Evolutionary conservation across 2,329 filamentous ascomycete species (phyloP).

Genomic region (Exophiala calicioides): DNA sequence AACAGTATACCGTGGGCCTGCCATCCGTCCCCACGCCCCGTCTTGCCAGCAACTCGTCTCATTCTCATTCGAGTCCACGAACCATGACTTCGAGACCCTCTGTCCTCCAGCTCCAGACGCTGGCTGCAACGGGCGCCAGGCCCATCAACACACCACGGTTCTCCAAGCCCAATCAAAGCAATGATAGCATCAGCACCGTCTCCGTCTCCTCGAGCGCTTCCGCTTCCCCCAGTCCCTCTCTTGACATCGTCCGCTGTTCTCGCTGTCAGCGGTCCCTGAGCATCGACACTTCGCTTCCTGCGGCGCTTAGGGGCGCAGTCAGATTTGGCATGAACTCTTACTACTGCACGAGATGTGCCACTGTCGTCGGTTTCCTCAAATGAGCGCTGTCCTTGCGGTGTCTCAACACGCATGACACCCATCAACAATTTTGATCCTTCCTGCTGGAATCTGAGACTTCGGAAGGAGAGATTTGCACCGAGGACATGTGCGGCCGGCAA

Average conservation of each 20-base stretch:
- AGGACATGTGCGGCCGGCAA: constrained; percentile 4
- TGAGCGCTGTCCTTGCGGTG: constrained; percentile 9
- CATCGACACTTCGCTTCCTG: constrained; percentile 38
- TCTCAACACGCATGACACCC: background rate
- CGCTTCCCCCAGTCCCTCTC: constrained; percentile 26
- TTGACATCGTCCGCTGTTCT: constrained; percentile 51
- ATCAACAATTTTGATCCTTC: constrained; percentile 2
- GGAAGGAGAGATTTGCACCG: constrained; percentile 4
- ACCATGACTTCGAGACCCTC: constrained; percentile 27
- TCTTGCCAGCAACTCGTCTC: constrained; percentile 6
- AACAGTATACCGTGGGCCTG: background rate
- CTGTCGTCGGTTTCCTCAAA: constrained; percentile 31
- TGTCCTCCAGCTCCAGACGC: constrained; percentile 27
- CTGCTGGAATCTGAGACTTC: constrained; percentile 2
- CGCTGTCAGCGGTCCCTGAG: constrained; percentile 50
- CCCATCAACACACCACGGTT: constrained; percentile 6
- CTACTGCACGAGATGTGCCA: constrained; percentile 42
- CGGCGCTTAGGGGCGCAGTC: constrained; percentile 38
- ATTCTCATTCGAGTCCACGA: background rate
- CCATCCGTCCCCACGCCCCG: background rate
- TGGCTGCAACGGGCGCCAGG: constrained; percentile 21
- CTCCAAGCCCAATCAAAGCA: constrained; percentile 21
- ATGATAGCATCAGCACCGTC: constrained; percentile 27
- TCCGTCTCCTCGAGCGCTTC: constrained; percentile 27
- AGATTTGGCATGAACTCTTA: constrained; percentile 53